A percentile compares a stretch with the other conserved stretches of the same genome.
Evolutionary conservation across 257 asterid species (phyloP).

Genomic region (Schizonepeta tenuifolia): DNA sequence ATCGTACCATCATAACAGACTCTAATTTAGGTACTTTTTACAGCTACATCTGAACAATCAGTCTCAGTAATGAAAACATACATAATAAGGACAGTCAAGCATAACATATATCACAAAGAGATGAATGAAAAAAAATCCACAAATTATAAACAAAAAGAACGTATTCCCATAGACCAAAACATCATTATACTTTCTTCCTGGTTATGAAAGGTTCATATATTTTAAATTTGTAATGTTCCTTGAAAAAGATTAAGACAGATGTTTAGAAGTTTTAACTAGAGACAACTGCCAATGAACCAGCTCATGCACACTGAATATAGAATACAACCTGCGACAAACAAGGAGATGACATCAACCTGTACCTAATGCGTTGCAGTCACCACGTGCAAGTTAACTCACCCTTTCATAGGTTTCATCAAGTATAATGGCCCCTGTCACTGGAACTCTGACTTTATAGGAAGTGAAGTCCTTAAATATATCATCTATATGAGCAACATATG

Average conservation of each 20-base stretch:
- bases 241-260: background rate
- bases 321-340: background rate
- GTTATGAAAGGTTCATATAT: slow-evolving; percentile 6
- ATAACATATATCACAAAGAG: background rate
- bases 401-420: slow-evolving; percentile 80
- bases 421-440: slow-evolving; percentile 87
- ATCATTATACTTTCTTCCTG: background rate
- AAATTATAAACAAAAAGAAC: background rate
- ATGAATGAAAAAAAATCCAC: slow-evolving; percentile 1
- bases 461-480: slow-evolving; percentile 91
- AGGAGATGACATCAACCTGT: background rate
- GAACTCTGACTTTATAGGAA: slow-evolving; percentile 88
- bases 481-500: slow-evolving; percentile 81
- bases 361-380: slow-evolving; percentile 5
- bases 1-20: background rate
- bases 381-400: slow-evolving; percentile 50
- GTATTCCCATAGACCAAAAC: background rate
- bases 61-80: slow-evolving; percentile 11
- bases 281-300: background rate
- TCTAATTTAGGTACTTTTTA: background rate
- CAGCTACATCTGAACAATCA: slow-evolving; percentile 4
- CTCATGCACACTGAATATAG: background rate
- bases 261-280: background rate
- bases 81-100: background rate
- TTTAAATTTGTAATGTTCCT: background rate